Evolutionary conservation across 2,329 filamentous ascomycete species (phyloP).

Genomic region (Talaromyces marneffei): DNA sequence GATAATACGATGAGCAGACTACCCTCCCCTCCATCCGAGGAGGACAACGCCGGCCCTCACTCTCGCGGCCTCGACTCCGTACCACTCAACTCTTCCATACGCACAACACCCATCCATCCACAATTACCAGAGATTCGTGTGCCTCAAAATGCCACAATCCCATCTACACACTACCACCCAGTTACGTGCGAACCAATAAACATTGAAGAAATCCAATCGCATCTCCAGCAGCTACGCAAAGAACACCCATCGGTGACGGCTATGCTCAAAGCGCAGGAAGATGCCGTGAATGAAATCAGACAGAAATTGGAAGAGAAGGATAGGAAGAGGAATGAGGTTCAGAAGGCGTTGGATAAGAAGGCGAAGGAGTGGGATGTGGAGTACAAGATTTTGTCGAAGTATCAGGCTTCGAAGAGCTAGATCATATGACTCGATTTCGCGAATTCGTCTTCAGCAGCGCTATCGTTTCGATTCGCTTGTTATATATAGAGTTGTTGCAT

Average conservation of each 20-base stretch:
- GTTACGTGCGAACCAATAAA: slow-evolving; percentile 34
- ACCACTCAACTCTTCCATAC: slow-evolving; percentile 31
- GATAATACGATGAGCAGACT: slow-evolving; percentile 23
- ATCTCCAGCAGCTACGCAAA: slow-evolving; percentile 32
- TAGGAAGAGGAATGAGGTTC: slow-evolving; percentile 34
- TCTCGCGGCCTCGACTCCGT: slow-evolving; percentile 20
- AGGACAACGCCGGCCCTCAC: slow-evolving; percentile 13
- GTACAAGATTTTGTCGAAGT: slow-evolving; percentile 39
- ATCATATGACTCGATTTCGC: not conserved
- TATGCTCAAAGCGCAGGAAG: slow-evolving; percentile 34
- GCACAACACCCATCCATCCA: slow-evolving; percentile 36
- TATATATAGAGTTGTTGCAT: not conserved
- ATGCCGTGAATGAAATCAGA: slow-evolving; percentile 33
- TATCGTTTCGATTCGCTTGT: not conserved
- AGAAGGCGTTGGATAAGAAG: slow-evolving; percentile 39
- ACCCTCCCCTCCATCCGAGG: slow-evolving; percentile 34
- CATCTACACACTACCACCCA: slow-evolving; percentile 33
- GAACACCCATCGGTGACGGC: slow-evolving; percentile 33
- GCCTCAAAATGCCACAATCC: slow-evolving; percentile 21
- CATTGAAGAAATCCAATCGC: slow-evolving; percentile 22
- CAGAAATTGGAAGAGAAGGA: slow-evolving; percentile 33
- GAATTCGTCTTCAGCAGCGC: not conserved
- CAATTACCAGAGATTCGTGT: slow-evolving; percentile 36
- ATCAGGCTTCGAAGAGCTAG: slow-evolving; percentile 25
- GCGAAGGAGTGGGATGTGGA: slow-evolving; percentile 39